Conservation (phyloP, 2,329 filamentous ascomycete species). For the Pseudopithomyces maydicus region DNA sequence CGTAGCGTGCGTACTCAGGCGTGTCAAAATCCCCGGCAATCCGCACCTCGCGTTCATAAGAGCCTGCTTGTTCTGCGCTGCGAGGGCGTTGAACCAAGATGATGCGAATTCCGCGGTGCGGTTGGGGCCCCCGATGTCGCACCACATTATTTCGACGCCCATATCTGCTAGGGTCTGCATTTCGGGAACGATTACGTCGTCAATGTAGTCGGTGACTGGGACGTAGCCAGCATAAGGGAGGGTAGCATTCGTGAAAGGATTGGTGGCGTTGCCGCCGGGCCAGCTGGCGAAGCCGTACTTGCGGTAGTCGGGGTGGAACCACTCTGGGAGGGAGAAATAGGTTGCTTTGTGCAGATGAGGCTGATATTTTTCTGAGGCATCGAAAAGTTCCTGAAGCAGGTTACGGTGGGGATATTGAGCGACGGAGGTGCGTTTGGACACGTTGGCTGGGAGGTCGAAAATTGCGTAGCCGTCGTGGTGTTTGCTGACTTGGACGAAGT, state of each 20-base stretch:
- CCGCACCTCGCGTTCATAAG: slow-evolving; percentile 64
- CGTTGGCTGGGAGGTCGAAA: slow-evolving; percentile 48
- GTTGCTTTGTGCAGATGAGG: slow-evolving; percentile 51
- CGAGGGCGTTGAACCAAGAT: slow-evolving; percentile 52
- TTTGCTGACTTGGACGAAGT: slow-evolving; percentile 51
- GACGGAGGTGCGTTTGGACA: slow-evolving; percentile 50
- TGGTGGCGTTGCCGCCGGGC: slow-evolving; percentile 51
- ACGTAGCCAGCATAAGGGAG: slow-evolving; percentile 53
- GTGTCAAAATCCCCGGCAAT: slow-evolving; percentile 63
- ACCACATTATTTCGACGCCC: slow-evolving; percentile 54
- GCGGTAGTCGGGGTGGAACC: slow-evolving; percentile 51
- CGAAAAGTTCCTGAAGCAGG: slow-evolving; percentile 50
- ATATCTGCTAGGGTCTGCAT: slow-evolving; percentile 51
- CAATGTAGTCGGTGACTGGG: slow-evolving; percentile 47
- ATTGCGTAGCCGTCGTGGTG: slow-evolving; percentile 56
- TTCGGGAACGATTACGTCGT: slow-evolving; percentile 50
- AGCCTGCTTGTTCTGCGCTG: slow-evolving; percentile 53
- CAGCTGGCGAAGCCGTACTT: slow-evolving; percentile 48
- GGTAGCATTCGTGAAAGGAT: slow-evolving; percentile 51
- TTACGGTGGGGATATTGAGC: slow-evolving; percentile 48
- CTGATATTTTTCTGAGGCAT: slow-evolving; percentile 50
- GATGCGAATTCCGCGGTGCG: slow-evolving; percentile 50
- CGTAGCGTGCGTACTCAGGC: slow-evolving; percentile 61
- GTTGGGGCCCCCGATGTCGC: slow-evolving; percentile 53
- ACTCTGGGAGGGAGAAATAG: slow-evolving; percentile 54